A percentile compares a stretch with the other conserved stretches of the same genome.
phyloP scores from a whole-genome alignment of 139 green algal genomes.

The Coelastrella sp. region DNA sequence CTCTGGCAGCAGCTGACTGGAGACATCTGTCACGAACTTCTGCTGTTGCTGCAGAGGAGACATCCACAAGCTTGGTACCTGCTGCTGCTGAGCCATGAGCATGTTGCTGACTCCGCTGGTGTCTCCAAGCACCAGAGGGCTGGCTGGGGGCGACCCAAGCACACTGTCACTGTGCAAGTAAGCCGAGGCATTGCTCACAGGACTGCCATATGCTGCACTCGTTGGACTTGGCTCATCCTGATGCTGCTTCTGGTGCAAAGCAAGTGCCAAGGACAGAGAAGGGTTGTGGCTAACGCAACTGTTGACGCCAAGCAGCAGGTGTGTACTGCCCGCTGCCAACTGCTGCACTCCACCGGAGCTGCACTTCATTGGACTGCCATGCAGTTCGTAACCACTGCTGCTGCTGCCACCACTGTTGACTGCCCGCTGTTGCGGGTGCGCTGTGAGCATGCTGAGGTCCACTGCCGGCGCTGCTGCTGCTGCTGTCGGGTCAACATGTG shows the following conservation, averaged over 20 bases:
- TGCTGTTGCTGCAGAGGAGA: background rate
- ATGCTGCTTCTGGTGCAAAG: conserved; percentile 18
- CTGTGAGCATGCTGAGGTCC: background rate
- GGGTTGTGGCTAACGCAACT: background rate
- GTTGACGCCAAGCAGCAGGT: background rate
- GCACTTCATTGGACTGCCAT: background rate
- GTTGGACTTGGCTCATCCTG: background rate
- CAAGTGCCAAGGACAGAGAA: background rate
- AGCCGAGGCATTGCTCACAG: background rate
- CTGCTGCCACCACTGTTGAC: background rate
- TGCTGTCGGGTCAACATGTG: background rate
- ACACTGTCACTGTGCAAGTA: background rate
- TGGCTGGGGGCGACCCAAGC: background rate
- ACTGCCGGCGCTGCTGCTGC: background rate
- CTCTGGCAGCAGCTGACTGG: background rate
- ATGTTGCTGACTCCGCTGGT: background rate
- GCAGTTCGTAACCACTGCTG: background rate
- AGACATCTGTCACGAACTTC: background rate
- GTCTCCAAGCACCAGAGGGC: conserved; percentile 1
- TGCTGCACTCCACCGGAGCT: background rate
- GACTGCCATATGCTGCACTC: background rate
- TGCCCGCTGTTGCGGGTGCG: background rate
- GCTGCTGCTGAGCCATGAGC: background rate
- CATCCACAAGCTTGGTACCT: background rate
- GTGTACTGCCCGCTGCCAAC: background rate